A percentile compares a stretch with the other conserved stretches of the same genome.
These are phyloP conservation scores for Phytophthora hibernalis DNA, from an alignment of 352 stramenopile genomes.

Conservation along the genomic window DNA sequence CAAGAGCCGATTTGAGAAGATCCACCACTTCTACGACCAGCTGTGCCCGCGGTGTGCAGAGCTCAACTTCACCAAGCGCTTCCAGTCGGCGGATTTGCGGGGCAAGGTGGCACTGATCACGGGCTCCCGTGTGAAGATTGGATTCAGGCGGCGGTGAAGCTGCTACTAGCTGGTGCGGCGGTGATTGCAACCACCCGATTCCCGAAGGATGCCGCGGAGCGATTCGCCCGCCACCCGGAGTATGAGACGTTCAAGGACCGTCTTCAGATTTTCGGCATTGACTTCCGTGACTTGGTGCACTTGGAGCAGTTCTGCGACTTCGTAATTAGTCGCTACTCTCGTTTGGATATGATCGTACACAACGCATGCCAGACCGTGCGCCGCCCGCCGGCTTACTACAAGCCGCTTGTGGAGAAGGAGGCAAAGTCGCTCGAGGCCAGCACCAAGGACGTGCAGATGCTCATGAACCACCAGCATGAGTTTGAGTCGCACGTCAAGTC, in stretches of 20 bases:
- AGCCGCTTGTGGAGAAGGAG: conserved; percentile 90
- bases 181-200: conserved; percentile 97
- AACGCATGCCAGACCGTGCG: conserved; percentile 98
- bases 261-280: conserved; percentile 96
- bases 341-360: conserved; percentile 97
- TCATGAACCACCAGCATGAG: conserved; percentile 83
- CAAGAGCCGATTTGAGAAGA: conserved; percentile 94
- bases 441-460: conserved; percentile 58
- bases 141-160: conserved; percentile 95
- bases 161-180: conserved; percentile 91
- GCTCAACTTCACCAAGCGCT: conserved; percentile 96
- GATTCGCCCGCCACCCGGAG: conserved; percentile 93
- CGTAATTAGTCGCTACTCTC: conserved; percentile 79
- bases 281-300: conserved; percentile 96
- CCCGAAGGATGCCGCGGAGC: conserved; percentile 91
- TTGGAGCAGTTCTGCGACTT: conserved; percentile 95
- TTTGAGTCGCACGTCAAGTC: conserved; percentile 78
- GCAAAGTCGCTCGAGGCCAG: conserved; percentile 67
- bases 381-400: conserved; percentile 94
- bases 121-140: conserved; percentile 97
- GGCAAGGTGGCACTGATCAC: conserved; percentile 95
- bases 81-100: conserved; percentile 90
- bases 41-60: conserved; percentile 94
- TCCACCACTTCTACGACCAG: conserved; percentile 97
- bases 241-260: conserved; percentile 94